A percentile compares a stretch with the other conserved stretches of the same genome.
Evolutionary conservation across 441 rosid genomes (phyloP).

Genomic region (Jatropha multifida): DNA sequence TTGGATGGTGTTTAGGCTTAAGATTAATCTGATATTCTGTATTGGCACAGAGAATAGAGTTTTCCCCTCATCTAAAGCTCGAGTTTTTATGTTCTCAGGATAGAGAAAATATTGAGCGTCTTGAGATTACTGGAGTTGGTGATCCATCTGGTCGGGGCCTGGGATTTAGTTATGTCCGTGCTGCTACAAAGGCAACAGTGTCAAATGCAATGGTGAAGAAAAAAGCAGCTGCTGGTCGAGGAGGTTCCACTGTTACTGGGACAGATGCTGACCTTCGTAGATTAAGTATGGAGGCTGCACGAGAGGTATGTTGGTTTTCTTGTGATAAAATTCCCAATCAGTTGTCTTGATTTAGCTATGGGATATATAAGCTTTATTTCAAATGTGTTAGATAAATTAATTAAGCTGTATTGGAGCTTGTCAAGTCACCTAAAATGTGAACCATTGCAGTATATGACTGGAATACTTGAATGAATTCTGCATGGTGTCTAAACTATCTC

Average conservation of each 20-base stretch:
- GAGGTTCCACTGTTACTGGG: conserved; percentile 93
- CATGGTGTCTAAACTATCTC: neutral
- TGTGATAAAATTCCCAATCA: neutral
- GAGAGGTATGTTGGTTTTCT: conserved; percentile 65
- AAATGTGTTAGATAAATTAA: neutral
- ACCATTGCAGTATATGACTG: too few species aligned
- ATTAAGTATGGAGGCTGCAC: conserved; percentile 99
- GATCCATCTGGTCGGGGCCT: conserved; percentile 99
- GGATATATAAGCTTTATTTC: neutral
- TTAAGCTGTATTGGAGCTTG: neutral
- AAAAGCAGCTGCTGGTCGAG: conserved; percentile 81
- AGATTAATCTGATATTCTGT: neutral
- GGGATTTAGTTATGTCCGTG: conserved; percentile 96
- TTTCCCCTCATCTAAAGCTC: neutral
- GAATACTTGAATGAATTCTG: neutral
- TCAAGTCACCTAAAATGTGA: neutral
- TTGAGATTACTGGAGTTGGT: conserved; percentile 99
- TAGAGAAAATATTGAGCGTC: conserved; percentile 95
- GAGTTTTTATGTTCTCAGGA: conserved; percentile 47
- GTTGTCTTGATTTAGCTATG: neutral
- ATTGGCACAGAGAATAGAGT: neutral
- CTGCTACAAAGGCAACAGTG: conserved; percentile 86
- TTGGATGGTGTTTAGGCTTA: neutral
- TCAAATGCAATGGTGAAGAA: conserved; percentile 76
- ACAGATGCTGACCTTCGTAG: conserved; percentile 99